phyloP scores from a whole-genome alignment of 176 grass and related monocot genomes.

The Oryza meridionalis region DNA sequence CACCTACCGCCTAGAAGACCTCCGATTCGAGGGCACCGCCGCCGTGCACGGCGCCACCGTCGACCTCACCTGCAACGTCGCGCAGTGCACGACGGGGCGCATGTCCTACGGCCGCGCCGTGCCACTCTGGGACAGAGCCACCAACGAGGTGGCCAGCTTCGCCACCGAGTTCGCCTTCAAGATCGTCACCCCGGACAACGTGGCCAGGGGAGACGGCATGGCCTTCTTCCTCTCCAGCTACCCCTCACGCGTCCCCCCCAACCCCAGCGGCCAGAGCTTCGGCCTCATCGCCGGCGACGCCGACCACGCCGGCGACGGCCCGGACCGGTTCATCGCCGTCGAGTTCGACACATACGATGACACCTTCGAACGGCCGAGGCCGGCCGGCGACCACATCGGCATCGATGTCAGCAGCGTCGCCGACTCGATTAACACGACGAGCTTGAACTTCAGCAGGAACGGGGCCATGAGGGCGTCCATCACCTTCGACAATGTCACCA shows the following conservation, averaged over 20 bases:
- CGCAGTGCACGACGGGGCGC: neutral
- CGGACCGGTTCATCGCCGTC: neutral
- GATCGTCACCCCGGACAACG: neutral
- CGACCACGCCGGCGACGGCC: no score
- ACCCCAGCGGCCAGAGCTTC: neutral
- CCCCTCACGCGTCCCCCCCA: neutral
- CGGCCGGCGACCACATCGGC: neutral
- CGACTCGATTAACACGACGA: no score
- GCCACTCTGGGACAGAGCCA: neutral
- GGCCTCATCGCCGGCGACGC: neutral
- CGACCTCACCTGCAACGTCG: neutral
- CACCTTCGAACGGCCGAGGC: neutral
- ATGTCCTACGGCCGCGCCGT: neutral
- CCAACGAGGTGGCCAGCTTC: neutral
- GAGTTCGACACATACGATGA: neutral
- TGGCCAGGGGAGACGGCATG: conserved; percentile 11
- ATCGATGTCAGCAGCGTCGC: neutral
- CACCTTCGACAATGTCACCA: no score
- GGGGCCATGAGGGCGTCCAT: no score
- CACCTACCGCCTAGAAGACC: neutral
- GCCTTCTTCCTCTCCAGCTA: conserved; percentile 15
- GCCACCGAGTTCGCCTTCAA: neutral
- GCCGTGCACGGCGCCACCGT: neutral
- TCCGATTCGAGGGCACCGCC: neutral
- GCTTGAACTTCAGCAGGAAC: no score